Conservation (phyloP, 257 asterid genomes). For the Solanum pinnatisectum region DNA sequence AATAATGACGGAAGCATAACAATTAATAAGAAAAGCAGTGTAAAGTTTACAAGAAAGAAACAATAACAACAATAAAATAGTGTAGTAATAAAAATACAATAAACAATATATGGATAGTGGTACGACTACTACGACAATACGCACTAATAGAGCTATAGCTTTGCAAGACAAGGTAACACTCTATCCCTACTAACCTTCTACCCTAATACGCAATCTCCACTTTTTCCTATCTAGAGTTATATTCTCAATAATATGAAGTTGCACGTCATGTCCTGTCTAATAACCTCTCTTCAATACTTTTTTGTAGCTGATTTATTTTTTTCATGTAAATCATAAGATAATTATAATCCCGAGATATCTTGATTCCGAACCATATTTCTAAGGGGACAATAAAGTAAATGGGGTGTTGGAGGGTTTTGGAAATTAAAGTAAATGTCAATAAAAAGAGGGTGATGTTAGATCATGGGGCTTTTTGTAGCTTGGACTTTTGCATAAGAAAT, state of each 20-base stretch:
- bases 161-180: no score
- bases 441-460: not conserved
- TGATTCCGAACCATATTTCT: not conserved
- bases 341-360: not conserved
- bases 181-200: no score
- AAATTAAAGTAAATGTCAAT: slow-evolving; percentile 1
- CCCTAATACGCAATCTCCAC: not conserved
- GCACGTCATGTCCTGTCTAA: no score
- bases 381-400: not conserved
- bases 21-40: no score
- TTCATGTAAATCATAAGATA: not conserved
- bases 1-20: no score
- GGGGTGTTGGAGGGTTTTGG: not conserved
- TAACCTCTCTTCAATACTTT: accelerated
- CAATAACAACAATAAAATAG: no score
- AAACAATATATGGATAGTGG: no score
- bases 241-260: not conserved
- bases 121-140: not conserved
- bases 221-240: no score
- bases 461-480: slow-evolving; percentile 12
- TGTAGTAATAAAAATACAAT: no score
- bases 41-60: no score
- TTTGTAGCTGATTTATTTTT: not conserved
- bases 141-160: no score
- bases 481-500: slow-evolving; percentile 25